Evolutionary conservation across 768 basidiomycete species (phyloP).

Genomic region (Brasilioporus rufonigricans): DNA sequence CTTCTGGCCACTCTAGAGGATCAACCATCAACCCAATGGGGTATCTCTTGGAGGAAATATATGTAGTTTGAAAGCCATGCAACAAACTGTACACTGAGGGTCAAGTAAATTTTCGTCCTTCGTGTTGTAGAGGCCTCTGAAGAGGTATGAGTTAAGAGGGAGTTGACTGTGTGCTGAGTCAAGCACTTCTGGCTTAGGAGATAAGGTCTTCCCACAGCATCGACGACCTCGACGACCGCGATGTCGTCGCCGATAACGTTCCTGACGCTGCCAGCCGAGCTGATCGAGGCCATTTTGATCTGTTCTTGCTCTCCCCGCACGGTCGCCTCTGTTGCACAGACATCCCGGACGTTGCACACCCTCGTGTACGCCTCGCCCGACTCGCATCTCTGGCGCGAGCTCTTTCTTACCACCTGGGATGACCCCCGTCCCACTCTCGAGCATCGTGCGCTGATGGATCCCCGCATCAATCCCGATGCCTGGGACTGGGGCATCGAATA

Average conservation of each 20-base stretch:
- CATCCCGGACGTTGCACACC: constrained; percentile 33
- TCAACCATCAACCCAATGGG: too few species aligned
- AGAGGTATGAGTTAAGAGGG: too few species aligned
- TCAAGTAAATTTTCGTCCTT: too few species aligned
- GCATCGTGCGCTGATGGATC: constrained; percentile 26
- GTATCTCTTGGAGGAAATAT: too few species aligned
- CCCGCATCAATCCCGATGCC: constrained; percentile 14
- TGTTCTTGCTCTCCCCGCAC: constrained; percentile 27
- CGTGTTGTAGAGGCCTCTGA: too few species aligned
- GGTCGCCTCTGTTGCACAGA: constrained; percentile 37
- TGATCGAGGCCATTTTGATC: constrained; percentile 39
- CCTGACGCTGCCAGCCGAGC: constrained; percentile 36
- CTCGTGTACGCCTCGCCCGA: constrained; percentile 36
- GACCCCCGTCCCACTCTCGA: constrained; percentile 41
- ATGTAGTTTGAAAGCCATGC: too few species aligned
- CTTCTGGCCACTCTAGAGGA: too few species aligned
- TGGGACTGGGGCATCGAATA: constrained; percentile 28
- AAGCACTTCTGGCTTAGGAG: neutral
- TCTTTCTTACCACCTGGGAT: constrained; percentile 50
- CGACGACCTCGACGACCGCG: neutral
- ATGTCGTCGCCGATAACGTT: constrained; percentile 2
- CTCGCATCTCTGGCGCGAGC: constrained; percentile 45
- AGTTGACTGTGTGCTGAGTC: constrained; percentile 4
- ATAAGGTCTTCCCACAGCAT: neutral
- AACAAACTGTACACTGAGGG: too few species aligned